phyloP scores from a whole-genome alignment of 2,329 filamentous ascomycete species.

The Helicocarpus griseus region DNA sequence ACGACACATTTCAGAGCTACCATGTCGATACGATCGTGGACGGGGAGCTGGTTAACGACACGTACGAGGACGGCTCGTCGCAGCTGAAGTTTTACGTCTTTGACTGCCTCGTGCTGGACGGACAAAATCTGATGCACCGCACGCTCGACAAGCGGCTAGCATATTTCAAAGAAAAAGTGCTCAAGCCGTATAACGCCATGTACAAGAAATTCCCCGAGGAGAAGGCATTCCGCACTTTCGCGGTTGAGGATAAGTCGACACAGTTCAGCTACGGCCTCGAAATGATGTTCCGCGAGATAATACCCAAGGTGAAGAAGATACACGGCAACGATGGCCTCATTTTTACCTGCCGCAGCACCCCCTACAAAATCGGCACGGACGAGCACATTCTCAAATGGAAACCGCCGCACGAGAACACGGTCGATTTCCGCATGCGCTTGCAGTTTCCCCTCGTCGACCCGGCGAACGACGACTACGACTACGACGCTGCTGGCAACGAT shows the following conservation, averaged over 20 bases:
- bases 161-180: conserved; percentile 70
- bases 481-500: conserved; percentile 57
- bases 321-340: conserved; percentile 96
- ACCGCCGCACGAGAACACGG: conserved; percentile 84
- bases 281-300: conserved; percentile 81
- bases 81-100: conserved; percentile 85
- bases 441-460: conserved; percentile 64
- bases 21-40: conserved; percentile 78
- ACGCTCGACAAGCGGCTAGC: conserved; percentile 82
- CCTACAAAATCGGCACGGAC: conserved; percentile 86
- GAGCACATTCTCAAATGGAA: conserved; percentile 97
- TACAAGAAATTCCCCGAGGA: conserved; percentile 67
- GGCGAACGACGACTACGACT: conserved; percentile 47
- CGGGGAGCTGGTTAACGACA: conserved; percentile 85
- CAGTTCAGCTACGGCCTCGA: conserved; percentile 81
- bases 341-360: conserved; percentile 84
- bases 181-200: conserved; percentile 66
- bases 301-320: conserved; percentile 60
- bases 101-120: conserved; percentile 76
- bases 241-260: conserved; percentile 78
- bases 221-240: conserved; percentile 61
- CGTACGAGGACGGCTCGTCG: conserved; percentile 53
- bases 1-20: conserved; percentile 52
- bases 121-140: conserved; percentile 63
- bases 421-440: conserved; percentile 79